Evolutionary conservation across 306 rosid species (phyloP).

Genomic region (Malus sylvestris): DNA sequence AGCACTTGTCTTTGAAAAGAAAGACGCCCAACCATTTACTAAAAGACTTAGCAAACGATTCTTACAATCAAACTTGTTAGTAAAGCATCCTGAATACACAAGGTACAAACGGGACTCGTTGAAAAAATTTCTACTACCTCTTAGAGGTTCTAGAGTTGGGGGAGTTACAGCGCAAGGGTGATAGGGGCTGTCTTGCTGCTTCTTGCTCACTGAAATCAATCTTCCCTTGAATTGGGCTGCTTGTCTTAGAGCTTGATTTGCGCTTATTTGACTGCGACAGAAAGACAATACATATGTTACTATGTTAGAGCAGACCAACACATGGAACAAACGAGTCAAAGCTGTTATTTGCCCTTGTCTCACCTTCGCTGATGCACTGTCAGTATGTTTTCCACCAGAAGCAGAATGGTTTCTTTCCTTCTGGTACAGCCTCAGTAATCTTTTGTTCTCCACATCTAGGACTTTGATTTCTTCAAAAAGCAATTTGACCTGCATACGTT

Average conservation of each 20-base stretch:
- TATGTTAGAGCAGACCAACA: not conserved
- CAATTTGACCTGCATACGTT: constrained; percentile 48
- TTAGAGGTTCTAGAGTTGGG: constrained; percentile 54
- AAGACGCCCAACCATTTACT: constrained; percentile 17
- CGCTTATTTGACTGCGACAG: constrained; percentile 76
- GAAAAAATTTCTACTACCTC: constrained; percentile 25
- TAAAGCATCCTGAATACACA: constrained; percentile 1
- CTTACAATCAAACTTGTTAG: constrained; percentile 21
- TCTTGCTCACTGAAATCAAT: constrained; percentile 50
- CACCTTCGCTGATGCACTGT: constrained; percentile 70
- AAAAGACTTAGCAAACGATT: constrained; percentile 14
- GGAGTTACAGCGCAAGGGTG: constrained; percentile 68
- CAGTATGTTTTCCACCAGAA: constrained; percentile 54
- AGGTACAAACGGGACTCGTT: constrained; percentile 4
- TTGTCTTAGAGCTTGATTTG: constrained; percentile 46
- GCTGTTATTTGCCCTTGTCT: constrained; percentile 4
- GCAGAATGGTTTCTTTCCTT: constrained; percentile 43
- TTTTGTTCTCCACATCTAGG: constrained; percentile 58
- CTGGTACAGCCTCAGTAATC: constrained; percentile 32
- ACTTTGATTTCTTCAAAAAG: constrained; percentile 60
- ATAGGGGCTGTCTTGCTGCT: constrained; percentile 54
- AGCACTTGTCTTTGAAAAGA: not conserved
- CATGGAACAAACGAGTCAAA: not conserved
- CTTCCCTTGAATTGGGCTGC: constrained; percentile 56
- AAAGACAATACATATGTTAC: constrained; percentile 1